A percentile compares a stretch with the other conserved stretches of the same genome.
These are phyloP conservation scores for Sclerospora graminicola DNA, from an alignment of 352 stramenopile genomes.

Conservation along the genomic window DNA sequence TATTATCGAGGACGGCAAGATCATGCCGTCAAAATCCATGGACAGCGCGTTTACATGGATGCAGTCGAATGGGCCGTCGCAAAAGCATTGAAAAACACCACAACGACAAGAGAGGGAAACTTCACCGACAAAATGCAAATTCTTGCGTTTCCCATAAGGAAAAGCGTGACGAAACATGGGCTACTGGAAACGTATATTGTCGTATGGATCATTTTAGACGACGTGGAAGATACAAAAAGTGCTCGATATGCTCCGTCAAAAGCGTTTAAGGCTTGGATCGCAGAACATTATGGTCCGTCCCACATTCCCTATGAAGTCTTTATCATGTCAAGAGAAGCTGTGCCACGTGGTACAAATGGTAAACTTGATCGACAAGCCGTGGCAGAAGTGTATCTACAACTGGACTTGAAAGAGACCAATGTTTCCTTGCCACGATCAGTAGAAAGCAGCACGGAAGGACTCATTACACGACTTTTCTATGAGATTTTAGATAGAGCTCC, in stretches of 20 bases:
- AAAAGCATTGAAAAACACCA: constrained; percentile 5
- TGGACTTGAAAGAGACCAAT: too few species aligned
- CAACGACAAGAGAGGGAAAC: not conserved
- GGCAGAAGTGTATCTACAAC: constrained; percentile 7
- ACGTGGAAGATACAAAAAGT: not conserved
- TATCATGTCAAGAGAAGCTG: not conserved
- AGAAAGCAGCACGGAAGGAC: not conserved
- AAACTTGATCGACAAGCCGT: constrained; percentile 32
- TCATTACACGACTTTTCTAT: constrained; percentile 5
- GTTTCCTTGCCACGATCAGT: too few species aligned
- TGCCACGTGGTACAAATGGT: constrained; percentile 23
- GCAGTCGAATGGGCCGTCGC: constrained; percentile 32
- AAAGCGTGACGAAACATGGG: constrained; percentile 6
- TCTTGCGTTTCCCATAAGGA: constrained; percentile 14
- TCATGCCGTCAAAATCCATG: constrained; percentile 42
- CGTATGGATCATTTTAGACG: constrained; percentile 12
- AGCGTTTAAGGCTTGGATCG: constrained; percentile 22
- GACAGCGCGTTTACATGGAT: constrained; percentile 40
- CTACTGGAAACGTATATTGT: constrained; percentile 13
- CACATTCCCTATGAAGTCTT: constrained; percentile 23
- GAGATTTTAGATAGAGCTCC: constrained; percentile 5
- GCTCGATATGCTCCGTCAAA: constrained; percentile 5
- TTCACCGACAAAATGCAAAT: constrained; percentile 2
- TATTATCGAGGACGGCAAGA: constrained; percentile 39
- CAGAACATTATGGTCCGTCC: constrained; percentile 15